Evolutionary conservation across 1,139 yeast genomes (phyloP), one percentile per base, ranked within the genome.

Genomic region (Suhomyces wounanorum): DNA sequence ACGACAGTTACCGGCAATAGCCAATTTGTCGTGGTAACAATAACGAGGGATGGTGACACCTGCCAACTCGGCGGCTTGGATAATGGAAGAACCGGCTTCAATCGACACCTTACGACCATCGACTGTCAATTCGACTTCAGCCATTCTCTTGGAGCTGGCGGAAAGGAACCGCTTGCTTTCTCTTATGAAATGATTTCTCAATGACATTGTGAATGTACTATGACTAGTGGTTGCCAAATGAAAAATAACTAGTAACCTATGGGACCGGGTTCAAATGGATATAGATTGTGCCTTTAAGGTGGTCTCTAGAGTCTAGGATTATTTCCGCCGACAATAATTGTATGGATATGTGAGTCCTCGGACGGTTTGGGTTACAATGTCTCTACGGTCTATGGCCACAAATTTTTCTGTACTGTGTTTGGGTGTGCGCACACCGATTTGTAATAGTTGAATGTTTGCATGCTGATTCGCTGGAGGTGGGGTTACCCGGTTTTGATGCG

Each of bases 1-100:
- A 73, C 96, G 86, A 71, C 96, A 89, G 73, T 89, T 89, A 68
- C 96, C 96, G n/a, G 96, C 96, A 66, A 89, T 82, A 40, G 96
- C 94, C 60, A 89, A 80, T 71, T 89, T 89, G 64, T 89, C 96
- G 70, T 89, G 96, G 77, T 87, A 89, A 73, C 96, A 89, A 76
- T 89, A 89, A 62, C 96, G 82, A 44, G 96, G 96, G 48, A 89
- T 85, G 49, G 85, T 79, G 43, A 89, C 94, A 49, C 96, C 96
- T 26, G 96, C 96, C 72, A 86, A 85, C 66, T 89, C 96, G 57
- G 95, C 91, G 44, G 96, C 96, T 73, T 89, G 96, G 65, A 89
- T 89, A 55, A 89, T 85, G 17, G 96, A 87, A 40, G 96, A 82
- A 6, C 96, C 96, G 45, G 92, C 94, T 70, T 89, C 96, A 57